These are phyloP conservation scores for Boletus eberwhitei DNA, from an alignment of 768 basidiomycete species.

Conservation along the genomic window DNA sequence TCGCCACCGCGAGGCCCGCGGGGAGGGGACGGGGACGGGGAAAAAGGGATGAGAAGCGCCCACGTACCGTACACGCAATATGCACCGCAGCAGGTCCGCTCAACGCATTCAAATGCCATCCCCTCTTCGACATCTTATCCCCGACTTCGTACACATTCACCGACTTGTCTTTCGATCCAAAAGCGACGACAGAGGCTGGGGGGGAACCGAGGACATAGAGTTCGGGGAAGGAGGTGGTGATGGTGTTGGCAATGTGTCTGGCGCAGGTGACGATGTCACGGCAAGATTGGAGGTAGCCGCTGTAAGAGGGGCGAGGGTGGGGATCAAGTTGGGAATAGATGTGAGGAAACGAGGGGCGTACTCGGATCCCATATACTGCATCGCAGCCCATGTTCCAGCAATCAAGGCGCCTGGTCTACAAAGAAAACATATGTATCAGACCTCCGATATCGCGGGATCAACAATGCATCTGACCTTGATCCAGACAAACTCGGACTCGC, in stretches of 20 bases:
- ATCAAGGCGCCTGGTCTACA: constrained; percentile 84
- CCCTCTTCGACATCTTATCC: constrained; percentile 78
- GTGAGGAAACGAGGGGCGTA: constrained; percentile 35
- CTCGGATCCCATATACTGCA: constrained; percentile 90
- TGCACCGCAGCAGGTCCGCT: constrained; percentile 79
- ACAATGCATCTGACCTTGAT: constrained; percentile 57
- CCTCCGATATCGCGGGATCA: neutral
- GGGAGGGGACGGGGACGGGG: no score
- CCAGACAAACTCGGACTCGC: constrained; percentile 88
- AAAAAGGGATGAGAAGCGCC: neutral
- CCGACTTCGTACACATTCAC: constrained; percentile 83
- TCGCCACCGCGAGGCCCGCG: no score
- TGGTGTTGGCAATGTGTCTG: constrained; percentile 62
- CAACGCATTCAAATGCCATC: constrained; percentile 92
- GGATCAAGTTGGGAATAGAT: neutral
- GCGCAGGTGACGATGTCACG: constrained; percentile 74
- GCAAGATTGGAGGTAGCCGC: constrained; percentile 88
- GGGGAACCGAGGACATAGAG: constrained; percentile 89
- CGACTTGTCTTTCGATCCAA: constrained; percentile 56
- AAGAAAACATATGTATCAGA: neutral
- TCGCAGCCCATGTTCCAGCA: constrained; percentile 94
- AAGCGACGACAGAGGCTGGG: constrained; percentile 87
- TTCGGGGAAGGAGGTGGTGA: constrained; percentile 70
- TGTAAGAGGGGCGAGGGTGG: constrained; percentile 23
- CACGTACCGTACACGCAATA: constrained; percentile 86